Evolutionary conservation across 805 yeast genomes (phyloP).

Genomic region (Helenozyma baotianmanensis): DNA sequence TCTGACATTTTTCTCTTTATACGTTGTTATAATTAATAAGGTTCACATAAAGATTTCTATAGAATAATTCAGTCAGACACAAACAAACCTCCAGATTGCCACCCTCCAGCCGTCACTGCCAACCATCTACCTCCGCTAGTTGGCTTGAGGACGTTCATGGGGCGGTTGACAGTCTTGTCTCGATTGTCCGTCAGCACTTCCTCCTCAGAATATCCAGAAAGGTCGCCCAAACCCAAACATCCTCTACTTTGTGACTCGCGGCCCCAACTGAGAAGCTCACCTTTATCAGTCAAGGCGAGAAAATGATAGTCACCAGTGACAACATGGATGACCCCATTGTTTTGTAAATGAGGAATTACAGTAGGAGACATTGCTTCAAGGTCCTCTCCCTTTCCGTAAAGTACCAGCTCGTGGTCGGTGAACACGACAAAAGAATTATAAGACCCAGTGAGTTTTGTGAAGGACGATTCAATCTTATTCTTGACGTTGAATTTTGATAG

Average conservation of each 20-base stretch:
- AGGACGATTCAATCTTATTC: constrained; percentile 22
- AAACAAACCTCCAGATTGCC: constrained; percentile 69
- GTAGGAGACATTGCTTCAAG: constrained; percentile 21
- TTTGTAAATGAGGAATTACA: constrained; percentile 40
- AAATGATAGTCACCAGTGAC: constrained; percentile 71
- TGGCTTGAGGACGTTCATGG: constrained; percentile 22
- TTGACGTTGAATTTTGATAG: constrained; percentile 18
- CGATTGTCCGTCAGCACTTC: constrained; percentile 11
- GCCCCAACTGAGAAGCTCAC: constrained; percentile 65
- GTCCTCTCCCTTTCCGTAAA: constrained; percentile 31
- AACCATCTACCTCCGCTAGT: constrained; percentile 39
- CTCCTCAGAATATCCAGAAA: constrained; percentile 5
- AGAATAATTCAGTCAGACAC: constrained; percentile 8
- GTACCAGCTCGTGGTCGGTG: constrained; percentile 45
- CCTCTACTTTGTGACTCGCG: constrained; percentile 59
- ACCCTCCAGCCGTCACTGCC: constrained; percentile 69
- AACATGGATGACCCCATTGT: constrained; percentile 47
- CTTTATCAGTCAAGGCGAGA: constrained; percentile 56
- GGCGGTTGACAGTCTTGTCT: constrained; percentile 27
- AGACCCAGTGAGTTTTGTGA: constrained; percentile 52
- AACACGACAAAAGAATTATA: constrained; percentile 52
- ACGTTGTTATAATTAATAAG: too few species aligned
- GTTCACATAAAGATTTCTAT: too few species aligned
- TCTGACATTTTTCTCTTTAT: too few species aligned
- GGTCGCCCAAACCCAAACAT: constrained; percentile 57